Percentiles rank a stretch among this genome's conserved stretches.
These are phyloP conservation scores for Colletotrichum horii DNA, from an alignment of 2,329 filamentous ascomycete genomes.

Conservation along the genomic window DNA sequence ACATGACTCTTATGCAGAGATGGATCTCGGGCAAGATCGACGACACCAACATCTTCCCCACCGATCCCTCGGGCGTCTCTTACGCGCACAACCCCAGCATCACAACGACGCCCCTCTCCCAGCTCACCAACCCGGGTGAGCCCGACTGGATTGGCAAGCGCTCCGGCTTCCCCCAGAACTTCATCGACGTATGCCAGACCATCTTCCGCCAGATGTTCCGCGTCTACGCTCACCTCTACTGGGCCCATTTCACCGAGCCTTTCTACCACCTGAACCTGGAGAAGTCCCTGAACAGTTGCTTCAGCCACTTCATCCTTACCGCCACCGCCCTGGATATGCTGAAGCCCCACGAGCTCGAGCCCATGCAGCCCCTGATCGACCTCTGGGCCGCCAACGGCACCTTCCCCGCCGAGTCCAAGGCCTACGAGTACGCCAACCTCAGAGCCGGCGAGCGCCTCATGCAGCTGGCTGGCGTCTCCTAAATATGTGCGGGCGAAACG, in stretches of 20 bases:
- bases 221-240: conserved; percentile 97
- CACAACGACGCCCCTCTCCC: conserved; percentile 63
- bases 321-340: conserved; percentile 84
- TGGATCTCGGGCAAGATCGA: conserved; percentile 98
- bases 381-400: conserved; percentile 90
- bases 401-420: conserved; percentile 77
- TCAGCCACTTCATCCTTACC: conserved; percentile 83
- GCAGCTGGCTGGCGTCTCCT: conserved; percentile 45
- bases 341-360: conserved; percentile 88
- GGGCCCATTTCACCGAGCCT: conserved; percentile 87
- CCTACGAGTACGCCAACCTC: conserved; percentile 69
- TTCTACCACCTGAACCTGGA: conserved; percentile 84
- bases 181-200: conserved; percentile 87
- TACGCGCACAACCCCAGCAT: conserved; percentile 67
- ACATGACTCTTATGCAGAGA: conserved; percentile 94
- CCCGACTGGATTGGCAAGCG: conserved; percentile 86
- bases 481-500: background rate
- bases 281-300: conserved; percentile 86
- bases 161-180: conserved; percentile 90
- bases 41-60: conserved; percentile 88
- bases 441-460: conserved; percentile 64
- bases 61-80: conserved; percentile 75
- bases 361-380: conserved; percentile 93
- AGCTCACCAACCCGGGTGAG: conserved; percentile 66
- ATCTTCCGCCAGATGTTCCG: conserved; percentile 99